These are phyloP conservation scores for Epichloe coenophiala DNA, from an alignment of 2,329 filamentous ascomycete species.

Conservation along the genomic window DNA sequence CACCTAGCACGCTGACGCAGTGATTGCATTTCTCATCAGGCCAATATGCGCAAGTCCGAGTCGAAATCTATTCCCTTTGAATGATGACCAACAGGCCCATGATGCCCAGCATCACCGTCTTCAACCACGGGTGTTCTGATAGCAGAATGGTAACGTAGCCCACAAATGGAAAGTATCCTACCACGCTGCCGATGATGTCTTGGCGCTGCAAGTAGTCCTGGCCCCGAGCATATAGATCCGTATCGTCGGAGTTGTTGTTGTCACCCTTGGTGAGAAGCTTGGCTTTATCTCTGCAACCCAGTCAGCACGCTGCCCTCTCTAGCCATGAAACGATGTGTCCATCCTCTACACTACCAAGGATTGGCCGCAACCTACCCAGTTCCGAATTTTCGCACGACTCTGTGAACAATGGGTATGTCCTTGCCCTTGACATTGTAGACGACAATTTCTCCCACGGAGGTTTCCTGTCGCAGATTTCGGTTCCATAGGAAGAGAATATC, in stretches of 20 bases:
- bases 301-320: slow-evolving; percentile 3
- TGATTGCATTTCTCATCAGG: neutral
- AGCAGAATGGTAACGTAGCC: slow-evolving; percentile 95
- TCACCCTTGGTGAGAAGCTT: slow-evolving; percentile 91
- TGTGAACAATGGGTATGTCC: slow-evolving; percentile 94
- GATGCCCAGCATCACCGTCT: slow-evolving; percentile 83
- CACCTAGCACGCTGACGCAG: neutral
- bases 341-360: no score
- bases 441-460: slow-evolving; percentile 43
- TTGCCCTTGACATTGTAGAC: slow-evolving; percentile 77
- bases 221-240: slow-evolving; percentile 67
- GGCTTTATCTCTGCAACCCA: slow-evolving; percentile 32
- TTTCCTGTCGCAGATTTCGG: slow-evolving; percentile 43
- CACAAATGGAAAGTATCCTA: slow-evolving; percentile 85
- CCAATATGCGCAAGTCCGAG: neutral
- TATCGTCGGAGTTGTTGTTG: slow-evolving; percentile 90
- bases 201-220: slow-evolving; percentile 78
- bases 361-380: slow-evolving; percentile 29
- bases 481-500: slow-evolving; percentile 71
- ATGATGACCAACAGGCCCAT: slow-evolving; percentile 92
- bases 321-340: no score
- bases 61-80: slow-evolving; percentile 57
- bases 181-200: slow-evolving; percentile 87
- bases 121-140: slow-evolving; percentile 92
- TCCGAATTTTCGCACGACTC: slow-evolving; percentile 66